These are phyloP conservation scores for Sarcomyxa edulis DNA, from an alignment of 768 basidiomycete species.

Conservation along the genomic window DNA sequence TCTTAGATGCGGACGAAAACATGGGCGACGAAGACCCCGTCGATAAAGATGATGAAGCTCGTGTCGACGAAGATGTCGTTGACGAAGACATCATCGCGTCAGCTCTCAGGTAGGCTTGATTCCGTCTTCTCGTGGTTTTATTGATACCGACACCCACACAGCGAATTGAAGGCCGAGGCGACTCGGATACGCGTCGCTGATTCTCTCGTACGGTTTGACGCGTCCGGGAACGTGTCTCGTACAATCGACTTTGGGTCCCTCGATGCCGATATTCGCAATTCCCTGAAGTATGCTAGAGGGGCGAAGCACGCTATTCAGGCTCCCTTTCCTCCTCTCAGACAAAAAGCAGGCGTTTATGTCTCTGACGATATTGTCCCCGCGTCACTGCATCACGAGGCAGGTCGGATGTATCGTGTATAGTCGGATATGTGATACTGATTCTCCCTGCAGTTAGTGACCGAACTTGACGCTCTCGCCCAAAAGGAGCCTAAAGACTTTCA, in stretches of 20 bases:
- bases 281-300: too few species aligned
- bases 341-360: constrained; percentile 3
- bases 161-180: constrained; percentile 6
- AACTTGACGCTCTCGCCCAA: constrained; percentile 10
- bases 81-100: too few species aligned
- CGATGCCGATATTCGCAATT: too few species aligned
- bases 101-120: neutral
- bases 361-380: constrained; percentile 9
- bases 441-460: constrained; percentile 7
- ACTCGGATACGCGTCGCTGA: constrained; percentile 4
- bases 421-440: neutral
- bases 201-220: neutral
- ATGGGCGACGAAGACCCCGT: neutral
- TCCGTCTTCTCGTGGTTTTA: too few species aligned
- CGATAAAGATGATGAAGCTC: neutral
- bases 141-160: too few species aligned
- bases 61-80: neutral
- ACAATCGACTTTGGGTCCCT: too few species aligned
- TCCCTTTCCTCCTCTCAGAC: neutral
- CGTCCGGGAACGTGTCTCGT: too few species aligned
- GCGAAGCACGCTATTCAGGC: neutral
- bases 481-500: constrained; percentile 13
- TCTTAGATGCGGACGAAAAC: neutral
- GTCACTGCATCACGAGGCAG: constrained; percentile 12
- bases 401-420: neutral